A percentile compares a stretch with the other conserved stretches of the same genome.
These are phyloP conservation scores for Xylaria sp. DNA, from an alignment of 2,329 filamentous ascomycete genomes.

Conservation along the genomic window DNA sequence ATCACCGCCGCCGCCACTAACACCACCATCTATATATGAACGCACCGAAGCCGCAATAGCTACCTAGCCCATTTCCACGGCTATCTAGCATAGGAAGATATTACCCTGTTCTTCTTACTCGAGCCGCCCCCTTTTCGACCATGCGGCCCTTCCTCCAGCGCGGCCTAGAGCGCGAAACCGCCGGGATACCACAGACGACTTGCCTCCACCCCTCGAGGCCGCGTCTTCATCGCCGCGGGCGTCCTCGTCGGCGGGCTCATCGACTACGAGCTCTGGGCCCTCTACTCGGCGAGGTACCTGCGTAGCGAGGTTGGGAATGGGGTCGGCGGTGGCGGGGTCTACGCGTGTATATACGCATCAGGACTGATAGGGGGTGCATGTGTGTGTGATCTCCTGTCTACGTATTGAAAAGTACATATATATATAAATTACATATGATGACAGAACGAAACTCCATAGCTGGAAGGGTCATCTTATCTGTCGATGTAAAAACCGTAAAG, in stretches of 20 bases:
- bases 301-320: not conserved
- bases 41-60: no score
- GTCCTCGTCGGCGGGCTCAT: conserved; percentile 2
- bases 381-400: not conserved
- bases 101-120: conserved; percentile 1
- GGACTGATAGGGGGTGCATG: not conserved
- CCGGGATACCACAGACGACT: conserved; percentile 3
- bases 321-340: no score
- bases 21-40: no score
- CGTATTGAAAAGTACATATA: not conserved
- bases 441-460: not conserved
- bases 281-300: not conserved
- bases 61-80: no score
- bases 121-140: not conserved
- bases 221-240: conserved; percentile 3
- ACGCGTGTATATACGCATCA: no score
- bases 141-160: no score
- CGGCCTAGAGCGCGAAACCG: not conserved
- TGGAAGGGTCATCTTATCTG: not conserved
- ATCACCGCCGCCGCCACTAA: no score
- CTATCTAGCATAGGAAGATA: not conserved
- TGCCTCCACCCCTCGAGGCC: conserved; percentile 6
- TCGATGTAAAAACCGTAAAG: not conserved
- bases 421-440: not conserved
- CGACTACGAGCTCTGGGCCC: conserved; percentile 19